A percentile compares a stretch with the other conserved stretches of the same genome.
Conservation (phyloP, 805 yeast genomes). For the Hanseniaspora mollemarum region DNA sequence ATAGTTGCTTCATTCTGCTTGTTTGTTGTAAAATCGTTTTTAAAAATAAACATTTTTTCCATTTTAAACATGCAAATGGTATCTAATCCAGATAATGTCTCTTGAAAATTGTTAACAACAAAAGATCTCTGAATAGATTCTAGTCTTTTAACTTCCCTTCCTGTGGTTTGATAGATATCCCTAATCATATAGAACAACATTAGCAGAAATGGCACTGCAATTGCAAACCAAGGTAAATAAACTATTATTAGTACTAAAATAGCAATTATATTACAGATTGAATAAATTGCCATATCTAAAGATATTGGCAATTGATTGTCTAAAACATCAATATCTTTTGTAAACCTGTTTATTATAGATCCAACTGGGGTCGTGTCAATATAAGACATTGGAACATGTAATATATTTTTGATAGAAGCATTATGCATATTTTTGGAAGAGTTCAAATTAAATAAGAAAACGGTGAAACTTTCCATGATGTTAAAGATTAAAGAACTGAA, state of each 20-base stretch:
- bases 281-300: conserved; percentile 45
- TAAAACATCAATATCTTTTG: conserved; percentile 64
- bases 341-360: conserved; percentile 67
- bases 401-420: conserved; percentile 44
- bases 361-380: conserved; percentile 87
- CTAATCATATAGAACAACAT: conserved; percentile 35
- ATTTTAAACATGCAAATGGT: conserved; percentile 53
- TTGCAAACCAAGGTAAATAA: conserved; percentile 66
- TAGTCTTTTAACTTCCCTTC: conserved; percentile 64
- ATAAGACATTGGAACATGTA: conserved; percentile 71
- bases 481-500: conserved; percentile 36
- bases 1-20: conserved; percentile 56
- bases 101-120: conserved; percentile 63
- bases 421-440: conserved; percentile 54
- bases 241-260: conserved; percentile 53
- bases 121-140: conserved; percentile 61
- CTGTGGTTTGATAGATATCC: conserved; percentile 53
- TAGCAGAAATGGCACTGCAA: conserved; percentile 47
- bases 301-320: conserved; percentile 64
- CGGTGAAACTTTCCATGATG: conserved; percentile 33
- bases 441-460: conserved; percentile 41
- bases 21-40: conserved; percentile 41
- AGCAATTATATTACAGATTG: conserved; percentile 42
- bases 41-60: conserved; percentile 36
- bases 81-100: conserved; percentile 51